phyloP scores from a whole-genome alignment of 208 protist species.

The Wallacemonas rigidus region DNA sequence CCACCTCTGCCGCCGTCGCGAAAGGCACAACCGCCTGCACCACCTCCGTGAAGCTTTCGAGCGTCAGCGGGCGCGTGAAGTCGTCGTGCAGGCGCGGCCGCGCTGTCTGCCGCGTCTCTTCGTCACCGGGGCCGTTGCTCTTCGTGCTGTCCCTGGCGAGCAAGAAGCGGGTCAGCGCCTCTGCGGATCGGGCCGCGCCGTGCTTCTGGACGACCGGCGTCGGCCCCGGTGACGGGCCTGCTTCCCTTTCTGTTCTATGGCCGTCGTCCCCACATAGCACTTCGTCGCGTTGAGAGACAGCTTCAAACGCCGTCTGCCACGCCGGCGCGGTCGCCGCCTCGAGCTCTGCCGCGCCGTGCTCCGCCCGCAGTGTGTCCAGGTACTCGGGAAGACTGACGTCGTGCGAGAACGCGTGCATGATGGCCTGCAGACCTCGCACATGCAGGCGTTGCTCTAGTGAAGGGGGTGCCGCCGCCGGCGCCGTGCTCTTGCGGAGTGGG shows the following conservation, averaged over 20 bases:
- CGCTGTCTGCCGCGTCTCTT: background rate
- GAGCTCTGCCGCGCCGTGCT: background rate
- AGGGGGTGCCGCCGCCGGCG: background rate
- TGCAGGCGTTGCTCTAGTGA: slow-evolving; percentile 36
- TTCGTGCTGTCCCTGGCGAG: background rate
- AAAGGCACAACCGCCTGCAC: slow-evolving; percentile 35
- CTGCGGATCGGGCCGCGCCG: background rate
- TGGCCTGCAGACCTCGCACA: slow-evolving; percentile 26
- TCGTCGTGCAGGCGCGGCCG: background rate
- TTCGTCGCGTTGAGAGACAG: too few species aligned
- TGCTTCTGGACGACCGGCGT: background rate
- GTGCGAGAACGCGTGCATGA: slow-evolving; percentile 37
- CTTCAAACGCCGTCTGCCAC: too few species aligned
- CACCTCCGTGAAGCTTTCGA: slow-evolving; percentile 26
- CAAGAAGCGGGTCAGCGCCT: slow-evolving; percentile 19
- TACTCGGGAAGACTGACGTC: background rate
- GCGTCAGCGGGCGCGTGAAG: slow-evolving; percentile 29
- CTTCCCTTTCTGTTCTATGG: too few species aligned
- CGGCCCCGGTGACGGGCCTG: too few species aligned
- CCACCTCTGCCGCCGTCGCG: slow-evolving; percentile 45
- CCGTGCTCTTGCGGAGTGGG: too few species aligned
- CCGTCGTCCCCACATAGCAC: too few species aligned
- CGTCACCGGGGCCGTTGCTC: background rate
- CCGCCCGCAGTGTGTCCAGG: background rate
- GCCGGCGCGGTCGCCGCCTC: background rate